A percentile compares a stretch with the other conserved stretches of the same genome.
Evolutionary conservation across 2,329 filamentous ascomycete genomes (phyloP).

Genomic region (Talaromyces albobiverticillius): DNA sequence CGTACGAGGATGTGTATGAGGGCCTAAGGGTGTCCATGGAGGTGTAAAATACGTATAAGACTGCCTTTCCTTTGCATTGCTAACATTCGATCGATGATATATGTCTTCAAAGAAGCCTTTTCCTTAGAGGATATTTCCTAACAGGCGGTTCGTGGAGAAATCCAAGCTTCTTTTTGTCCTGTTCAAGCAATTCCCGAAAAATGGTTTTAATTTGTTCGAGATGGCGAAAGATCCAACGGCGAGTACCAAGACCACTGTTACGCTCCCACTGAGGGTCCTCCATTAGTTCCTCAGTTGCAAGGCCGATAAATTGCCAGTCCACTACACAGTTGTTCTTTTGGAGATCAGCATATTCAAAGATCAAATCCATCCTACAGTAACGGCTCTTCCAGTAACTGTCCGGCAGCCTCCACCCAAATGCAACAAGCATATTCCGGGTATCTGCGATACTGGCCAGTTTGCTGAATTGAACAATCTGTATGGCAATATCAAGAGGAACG

Average conservation of each 20-base stretch:
- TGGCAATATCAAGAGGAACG: constrained; percentile 12
- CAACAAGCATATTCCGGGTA: constrained; percentile 14
- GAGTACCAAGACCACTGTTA: constrained; percentile 12
- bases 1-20: too few species aligned
- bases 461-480: constrained; percentile 9
- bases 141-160: too few species aligned
- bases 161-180: not conserved
- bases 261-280: constrained; percentile 5
- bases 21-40: too few species aligned
- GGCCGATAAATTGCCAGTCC: constrained; percentile 16
- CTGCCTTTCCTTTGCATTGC: too few species aligned
- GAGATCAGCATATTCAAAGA: constrained; percentile 17
- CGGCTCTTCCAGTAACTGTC: constrained; percentile 15
- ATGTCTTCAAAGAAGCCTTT: too few species aligned
- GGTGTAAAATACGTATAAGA: too few species aligned
- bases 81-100: too few species aligned
- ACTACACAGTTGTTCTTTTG: constrained; percentile 4
- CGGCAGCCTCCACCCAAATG: constrained; percentile 15
- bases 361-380: constrained; percentile 15
- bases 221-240: constrained; percentile 8
- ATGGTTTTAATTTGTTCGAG: constrained; percentile 2
- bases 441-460: constrained; percentile 7
- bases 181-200: constrained; percentile 11
- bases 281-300: constrained; percentile 12
- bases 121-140: too few species aligned